Conservation (phyloP, 2,329 filamentous ascomycete genomes). For the Bipolaris cookei region DNA sequence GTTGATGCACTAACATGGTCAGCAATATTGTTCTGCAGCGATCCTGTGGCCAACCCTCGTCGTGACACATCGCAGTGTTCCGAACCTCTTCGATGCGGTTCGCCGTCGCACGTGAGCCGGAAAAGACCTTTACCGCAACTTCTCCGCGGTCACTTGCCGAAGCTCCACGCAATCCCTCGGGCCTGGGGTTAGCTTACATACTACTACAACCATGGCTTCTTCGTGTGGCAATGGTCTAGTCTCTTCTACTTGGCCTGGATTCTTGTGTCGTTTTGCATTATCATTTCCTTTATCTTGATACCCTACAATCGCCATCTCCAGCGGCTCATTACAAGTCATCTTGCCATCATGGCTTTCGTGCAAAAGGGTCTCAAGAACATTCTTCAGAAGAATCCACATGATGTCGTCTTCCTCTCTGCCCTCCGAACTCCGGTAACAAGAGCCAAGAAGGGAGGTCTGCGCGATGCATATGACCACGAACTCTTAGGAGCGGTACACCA, state of each 20-base stretch:
- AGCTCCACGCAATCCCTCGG: conserved; percentile 33
- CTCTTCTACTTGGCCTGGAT: conserved; percentile 7
- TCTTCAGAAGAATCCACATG: conserved; percentile 76
- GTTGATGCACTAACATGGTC: neutral
- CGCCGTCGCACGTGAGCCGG: conserved; percentile 24
- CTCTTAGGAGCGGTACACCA: conserved; percentile 68
- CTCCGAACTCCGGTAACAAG: conserved; percentile 86
- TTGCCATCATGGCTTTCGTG: conserved; percentile 51
- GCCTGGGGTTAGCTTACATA: conserved; percentile 33
- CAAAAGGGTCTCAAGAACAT: conserved; percentile 74
- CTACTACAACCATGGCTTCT: conserved; percentile 28
- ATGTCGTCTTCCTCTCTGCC: conserved; percentile 89
- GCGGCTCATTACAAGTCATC: conserved; percentile 19
- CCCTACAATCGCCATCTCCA: conserved; percentile 13
- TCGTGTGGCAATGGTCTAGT: conserved; percentile 17
- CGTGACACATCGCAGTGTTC: conserved; percentile 9
- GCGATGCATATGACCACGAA: conserved; percentile 90
- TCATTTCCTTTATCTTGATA: conserved; percentile 7
- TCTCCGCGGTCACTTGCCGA: conserved; percentile 45
- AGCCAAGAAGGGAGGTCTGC: conserved; percentile 81
- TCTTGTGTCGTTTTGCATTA: neutral
- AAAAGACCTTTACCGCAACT: conserved; percentile 36
- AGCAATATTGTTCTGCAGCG: neutral
- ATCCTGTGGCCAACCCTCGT: neutral
- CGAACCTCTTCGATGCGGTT: conserved; percentile 14